Base-by-base conservation (phyloP, 2,329 filamentous ascomycete species). In the Microthyrium microscopicum region DNA sequence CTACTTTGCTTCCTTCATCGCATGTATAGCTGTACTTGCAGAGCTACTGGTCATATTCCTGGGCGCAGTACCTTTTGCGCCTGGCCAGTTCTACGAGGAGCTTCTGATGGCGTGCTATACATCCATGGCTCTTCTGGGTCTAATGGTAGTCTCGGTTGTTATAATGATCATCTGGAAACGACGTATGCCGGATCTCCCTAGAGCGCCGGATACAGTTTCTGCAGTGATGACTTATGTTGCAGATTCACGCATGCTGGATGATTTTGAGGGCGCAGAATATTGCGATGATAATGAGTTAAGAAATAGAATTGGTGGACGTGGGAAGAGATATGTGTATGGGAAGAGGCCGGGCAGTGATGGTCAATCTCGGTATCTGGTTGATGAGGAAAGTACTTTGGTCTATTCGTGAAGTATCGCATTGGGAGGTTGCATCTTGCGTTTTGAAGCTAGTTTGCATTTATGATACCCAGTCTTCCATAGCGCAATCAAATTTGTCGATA, bases 31-130 rank as follows among this genome's bases (percentile, higher is more conserved):
- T 18, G 25, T 40, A 6, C 17, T 40, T 9, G 29, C 24, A 16
- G 38, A 40, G 6, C 12, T 40, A 5, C 38, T 40, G 6, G 31
- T 40, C 20, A 26, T 40, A 9, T 3, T 21, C 7, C 37, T 40
- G 7, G 26, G 31, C 12, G 37, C 37, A 3, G 20, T 40, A 9
- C 38, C 38, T n/a, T 40, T 19, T 25, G 19, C 20, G 25, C 18
- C 31, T 6, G 31, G 29, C 19, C 25, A 39, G 24, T 24, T 36
- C 7, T 33, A 32, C 25, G 8, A 19, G 11, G 31, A 37, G 6
- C 32, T 36, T 18, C 15, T 35, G 9, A 29, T 28, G 16, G 39
- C 31, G 11, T 19, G 21, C 8, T 39, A 38, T 20, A 20, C 25
- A 5, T 18, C 25, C 7, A 36, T 40, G 3, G 37, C 20, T 9